Base-by-base conservation (phyloP, 164 flowering plant genomes). In the Nymphaea colorata region DNA sequence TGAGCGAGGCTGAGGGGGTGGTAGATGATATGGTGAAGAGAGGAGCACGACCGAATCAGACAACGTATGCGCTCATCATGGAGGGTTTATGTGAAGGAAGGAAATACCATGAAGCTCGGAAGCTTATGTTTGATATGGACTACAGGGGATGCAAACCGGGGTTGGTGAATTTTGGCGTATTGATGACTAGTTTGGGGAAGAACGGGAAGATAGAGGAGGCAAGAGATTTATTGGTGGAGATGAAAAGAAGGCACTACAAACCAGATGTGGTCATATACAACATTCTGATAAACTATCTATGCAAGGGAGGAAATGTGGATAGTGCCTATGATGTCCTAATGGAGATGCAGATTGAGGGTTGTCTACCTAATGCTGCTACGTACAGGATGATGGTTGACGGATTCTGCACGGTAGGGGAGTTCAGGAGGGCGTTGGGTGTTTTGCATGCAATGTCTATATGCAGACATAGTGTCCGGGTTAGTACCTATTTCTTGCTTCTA, bases 81-180 rank as follows among this genome's bases (percentile, higher is more conserved):
- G 89, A 86, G 72, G 91, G 96, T 42, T 81, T 84, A 70, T 94
- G 97, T 66, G 70, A 59, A 6, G 17, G 67, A 36, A 90, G 89
- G 17, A 78, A 82, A 72, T 78, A 71, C 68, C 68, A 80, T 10
- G 90, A 75, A 42, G 97, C 97, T 0, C 82, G 84, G 75, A 94
- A 93, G 76, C 11, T 91, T 80, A 91, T 91, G 97, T 93, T 91
- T 76, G 98, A 91, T 78, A 93, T 93, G 98, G 97, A 88, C 57
- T 93, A 91, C 64, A 73, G 79, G 42, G 91, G 93, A 8, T 94
- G 98, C 64, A 88, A 89, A 72, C 79, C 87, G 0, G 16, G 68
- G 43, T 71, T 71, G 41, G 79, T 84, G 64, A 89, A 89, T 81
- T 91, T 77, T 61, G 90, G 89, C 25, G 89, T 89, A 73, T 80